phyloP scores from a whole-genome alignment of 768 basidiomycete genomes.

The Paxillus involutus region DNA sequence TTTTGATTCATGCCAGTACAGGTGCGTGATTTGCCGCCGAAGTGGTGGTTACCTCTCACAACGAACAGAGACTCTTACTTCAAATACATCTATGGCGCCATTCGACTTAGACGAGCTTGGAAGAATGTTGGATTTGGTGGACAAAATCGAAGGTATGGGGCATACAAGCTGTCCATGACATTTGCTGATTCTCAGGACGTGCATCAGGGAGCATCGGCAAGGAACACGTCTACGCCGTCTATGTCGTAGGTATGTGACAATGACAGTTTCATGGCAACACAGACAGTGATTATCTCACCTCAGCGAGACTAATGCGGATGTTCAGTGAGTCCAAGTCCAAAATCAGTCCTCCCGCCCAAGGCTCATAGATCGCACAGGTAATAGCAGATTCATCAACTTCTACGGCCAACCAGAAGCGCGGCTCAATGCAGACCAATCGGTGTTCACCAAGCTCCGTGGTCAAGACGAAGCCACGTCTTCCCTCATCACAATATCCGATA shows the following conservation, averaged over 20 bases:
- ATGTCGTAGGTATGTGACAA: not conserved
- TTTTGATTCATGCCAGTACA: conserved; percentile 11
- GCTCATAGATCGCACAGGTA: conserved; percentile 12
- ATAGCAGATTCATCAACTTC: conserved; percentile 26
- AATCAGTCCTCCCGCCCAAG: not conserved
- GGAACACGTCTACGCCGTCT: not conserved
- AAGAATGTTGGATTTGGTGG: no score
- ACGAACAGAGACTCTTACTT: conserved; percentile 1
- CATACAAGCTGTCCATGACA: not conserved
- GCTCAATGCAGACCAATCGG: conserved; percentile 25
- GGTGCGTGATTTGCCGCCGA: conserved; percentile 11
- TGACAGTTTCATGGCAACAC: not conserved
- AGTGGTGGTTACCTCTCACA: not conserved
- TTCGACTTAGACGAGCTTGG: no score
- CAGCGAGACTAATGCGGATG: conserved; percentile 44
- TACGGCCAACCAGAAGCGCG: conserved; percentile 37
- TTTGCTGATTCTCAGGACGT: not conserved
- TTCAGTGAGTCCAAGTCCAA: conserved; percentile 33
- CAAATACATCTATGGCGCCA: conserved; percentile 1
- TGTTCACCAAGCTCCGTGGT: conserved; percentile 8
- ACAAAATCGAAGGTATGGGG: no score
- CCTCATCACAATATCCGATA: no score
- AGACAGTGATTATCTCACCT: not conserved
- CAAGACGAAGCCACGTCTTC: conserved; percentile 18
- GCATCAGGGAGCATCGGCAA: not conserved